Evolutionary conservation across 345 rosid genomes (phyloP), one percentile per base, ranked within the genome.

Genomic region (Rhizophora mangle): DNA sequence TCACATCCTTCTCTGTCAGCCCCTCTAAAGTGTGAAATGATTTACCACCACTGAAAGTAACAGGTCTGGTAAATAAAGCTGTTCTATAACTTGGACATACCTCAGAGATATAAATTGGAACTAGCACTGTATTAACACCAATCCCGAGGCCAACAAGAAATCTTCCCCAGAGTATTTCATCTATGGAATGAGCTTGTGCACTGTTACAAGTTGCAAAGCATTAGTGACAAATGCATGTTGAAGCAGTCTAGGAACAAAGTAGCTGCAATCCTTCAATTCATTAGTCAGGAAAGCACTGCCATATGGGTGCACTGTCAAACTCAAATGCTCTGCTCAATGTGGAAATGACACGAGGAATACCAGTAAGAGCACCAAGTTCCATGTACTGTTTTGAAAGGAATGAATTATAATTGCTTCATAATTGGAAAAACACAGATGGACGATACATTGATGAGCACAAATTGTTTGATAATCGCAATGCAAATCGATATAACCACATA

Each of bases 81-180:
- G 16, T 27, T 20, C 18, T n/a, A 71, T 47, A 61, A 69, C 60
- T 31, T 3, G 34, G 49, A 31, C 70, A 58, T 84, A 87, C 94
- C 94, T 88, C 94, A 3, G 90, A 87, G 36, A 87, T 83, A 81
- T 90, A 88, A 13, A 87, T 83, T 29, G 97, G 97, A 84, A 87
- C 88, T 60, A 91, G 86, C 74, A 83, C 95, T 6, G 91, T 83
- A 76, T 87, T 85, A 73, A 89, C 88, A 20, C 93, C 97, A 64
- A 86, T 89, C 64, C 95, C 95, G 72, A 89, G 88, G 77, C 97
- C 97, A 74, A 91, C 89, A 46, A 91, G 86, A 79, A 87, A 89
- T 70, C 95, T 85, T 64, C 97, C 97, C 81, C 65, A 75, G 34
- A 91, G 83, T 69, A 91, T 85, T 79, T 85, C 92, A 74, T 81